phyloP scores from a whole-genome alignment of 495 filamentous ascomycete genomes.

The Jackrogersella minutella region DNA sequence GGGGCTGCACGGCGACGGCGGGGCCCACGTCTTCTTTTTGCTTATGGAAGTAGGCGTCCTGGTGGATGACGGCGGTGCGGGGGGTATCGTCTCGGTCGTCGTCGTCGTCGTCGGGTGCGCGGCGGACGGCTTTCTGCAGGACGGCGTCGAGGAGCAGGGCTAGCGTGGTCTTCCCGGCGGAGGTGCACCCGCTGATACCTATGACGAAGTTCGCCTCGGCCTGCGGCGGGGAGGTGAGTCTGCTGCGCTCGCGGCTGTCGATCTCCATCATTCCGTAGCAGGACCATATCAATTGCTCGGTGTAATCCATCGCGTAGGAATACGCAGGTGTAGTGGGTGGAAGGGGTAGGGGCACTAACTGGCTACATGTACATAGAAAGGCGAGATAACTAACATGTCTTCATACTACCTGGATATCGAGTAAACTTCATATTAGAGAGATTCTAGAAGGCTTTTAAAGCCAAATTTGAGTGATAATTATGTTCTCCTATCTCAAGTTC shows the following conservation, averaged over 20 bases:
- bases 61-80: constrained; percentile 11
- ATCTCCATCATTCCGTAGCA: constrained; percentile 2
- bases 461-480: not conserved
- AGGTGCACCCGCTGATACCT: constrained; percentile 4
- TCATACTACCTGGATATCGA: not conserved
- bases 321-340: not conserved
- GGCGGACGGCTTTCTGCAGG: not conserved
- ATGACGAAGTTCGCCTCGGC: constrained; percentile 10
- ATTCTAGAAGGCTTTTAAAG: not conserved
- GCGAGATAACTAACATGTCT: not conserved
- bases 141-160: constrained; percentile 11
- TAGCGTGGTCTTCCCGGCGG: constrained; percentile 16
- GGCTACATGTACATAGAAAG: too few species aligned
- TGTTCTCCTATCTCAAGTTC: not conserved
- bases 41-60: constrained; percentile 8
- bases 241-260: not conserved
- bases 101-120: not conserved
- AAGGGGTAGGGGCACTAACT: not conserved
- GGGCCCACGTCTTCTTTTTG: not conserved
- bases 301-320: constrained; percentile 3
- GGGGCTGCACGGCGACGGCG: not conserved
- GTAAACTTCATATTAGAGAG: not conserved
- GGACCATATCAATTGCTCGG: constrained; percentile 5
- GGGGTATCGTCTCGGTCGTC: not conserved
- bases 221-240: not conserved